Evolutionary conservation across 306 rosid genomes (phyloP).

Genomic region (Alnus glutinosa): DNA sequence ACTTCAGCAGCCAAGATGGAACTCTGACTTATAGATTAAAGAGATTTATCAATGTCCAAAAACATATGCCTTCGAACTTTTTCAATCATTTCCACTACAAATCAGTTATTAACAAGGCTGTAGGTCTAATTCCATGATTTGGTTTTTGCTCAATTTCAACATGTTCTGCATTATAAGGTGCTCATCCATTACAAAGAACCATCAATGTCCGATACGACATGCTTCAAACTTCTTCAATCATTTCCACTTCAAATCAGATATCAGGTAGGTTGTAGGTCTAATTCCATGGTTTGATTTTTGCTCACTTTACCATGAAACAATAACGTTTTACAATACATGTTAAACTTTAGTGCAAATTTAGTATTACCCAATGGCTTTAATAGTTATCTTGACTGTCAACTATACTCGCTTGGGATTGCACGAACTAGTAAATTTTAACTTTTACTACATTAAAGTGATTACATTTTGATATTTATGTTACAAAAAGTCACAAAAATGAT

Average conservation of each 20-base stretch:
- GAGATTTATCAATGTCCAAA: background rate
- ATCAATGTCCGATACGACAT: background rate
- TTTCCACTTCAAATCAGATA: background rate
- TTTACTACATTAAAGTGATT: background rate
- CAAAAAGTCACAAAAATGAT: background rate
- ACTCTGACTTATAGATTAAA: background rate
- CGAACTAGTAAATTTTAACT: background rate
- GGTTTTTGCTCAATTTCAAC: background rate
- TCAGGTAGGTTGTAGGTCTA: background rate
- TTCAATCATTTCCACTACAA: background rate
- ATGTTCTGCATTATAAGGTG: background rate
- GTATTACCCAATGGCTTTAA: background rate
- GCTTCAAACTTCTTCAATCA: constrained; percentile 1
- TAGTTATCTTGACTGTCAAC: background rate
- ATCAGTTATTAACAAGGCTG: background rate
- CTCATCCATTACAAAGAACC: background rate
- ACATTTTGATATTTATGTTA: background rate
- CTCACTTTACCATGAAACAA: background rate
- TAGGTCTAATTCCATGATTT: background rate
- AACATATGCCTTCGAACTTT: background rate
- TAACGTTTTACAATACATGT: background rate
- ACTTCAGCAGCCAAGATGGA: background rate
- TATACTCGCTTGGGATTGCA: background rate
- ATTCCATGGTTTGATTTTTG: background rate
- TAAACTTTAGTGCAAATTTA: background rate